Conservation (phyloP, 2,329 filamentous ascomycete genomes). For the Colletotrichum kahawae region DNA sequence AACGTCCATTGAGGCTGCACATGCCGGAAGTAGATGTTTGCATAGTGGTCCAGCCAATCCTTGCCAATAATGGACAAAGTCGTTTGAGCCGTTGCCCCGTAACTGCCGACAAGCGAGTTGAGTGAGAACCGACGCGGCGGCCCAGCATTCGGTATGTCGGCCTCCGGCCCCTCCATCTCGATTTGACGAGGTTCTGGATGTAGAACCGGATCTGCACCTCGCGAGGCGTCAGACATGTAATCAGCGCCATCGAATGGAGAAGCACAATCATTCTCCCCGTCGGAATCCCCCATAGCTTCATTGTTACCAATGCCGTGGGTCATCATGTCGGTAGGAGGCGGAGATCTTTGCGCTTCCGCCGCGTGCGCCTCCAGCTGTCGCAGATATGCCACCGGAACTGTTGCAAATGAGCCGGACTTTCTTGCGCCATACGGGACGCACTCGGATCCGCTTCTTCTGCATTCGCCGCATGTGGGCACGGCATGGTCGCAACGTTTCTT, state of each 20-base stretch:
- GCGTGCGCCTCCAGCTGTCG: not conserved
- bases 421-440: not conserved
- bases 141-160: not conserved
- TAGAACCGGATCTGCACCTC: not conserved
- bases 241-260: not conserved
- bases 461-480: not conserved
- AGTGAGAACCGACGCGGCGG: not conserved
- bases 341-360: not conserved
- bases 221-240: not conserved
- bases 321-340: not conserved
- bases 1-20: not conserved
- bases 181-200: not conserved
- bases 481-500: not conserved
- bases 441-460: not conserved
- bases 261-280: not conserved
- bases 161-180: not conserved
- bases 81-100: not conserved
- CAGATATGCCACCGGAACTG: not conserved
- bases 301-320: not conserved
- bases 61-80: not conserved
- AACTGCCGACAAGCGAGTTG: not conserved
- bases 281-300: not conserved
- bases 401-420: not conserved
- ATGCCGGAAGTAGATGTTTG: not conserved
- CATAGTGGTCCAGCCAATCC: not conserved